Base-by-base conservation (phyloP, 192 early-diverging fungal genomes). In the Diversispora epigaea region DNA sequence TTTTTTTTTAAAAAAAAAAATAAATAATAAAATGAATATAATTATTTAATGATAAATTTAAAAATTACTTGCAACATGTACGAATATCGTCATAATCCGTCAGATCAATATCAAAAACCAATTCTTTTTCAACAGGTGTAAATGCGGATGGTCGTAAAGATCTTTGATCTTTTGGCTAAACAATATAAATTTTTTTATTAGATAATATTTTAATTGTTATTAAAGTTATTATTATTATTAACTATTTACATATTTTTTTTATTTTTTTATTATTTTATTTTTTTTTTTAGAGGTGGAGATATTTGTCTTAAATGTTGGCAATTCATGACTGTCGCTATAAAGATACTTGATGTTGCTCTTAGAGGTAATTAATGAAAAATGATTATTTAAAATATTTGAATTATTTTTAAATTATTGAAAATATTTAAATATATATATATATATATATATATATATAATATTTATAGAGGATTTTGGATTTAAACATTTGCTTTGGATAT, bases 31-130 rank as follows among this genome's bases (percentile, higher is more conserved):
- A 55, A 54, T 57, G 61, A 9, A 2, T 52, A 77, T 0, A 41
- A 9, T 21, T n/a, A n/a, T n/a, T n/a, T n/a, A n/a, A n/a, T n/a
- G n/a, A n/a, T n/a, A n/a, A n/a, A n/a, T n/a, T n/a, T n/a, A n/a
- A n/a, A n/a, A n/a, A n/a, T n/a, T 54, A 40, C 66, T 84, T 88
- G 85, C 96, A 98, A 79, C 97, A 99, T 7, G 94, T 97, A 55
- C 97, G 87, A 56, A 99, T 88, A 44, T 97, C 96, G 80, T 99
- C 97, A 76, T 99, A 99, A 82, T 99, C 97, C 1, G 95, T 97
- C 95, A 99, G 95, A 86, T 99, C 97, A 73, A 99, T 96, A 91
- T 99, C 97, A 87, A 99, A 95, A 41, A 99, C 93, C 50, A 99
- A 83, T 78, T 99, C 97, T 72, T 95, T 92, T 65, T 93, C 84